Percentiles rank a stretch among this genome's conserved stretches.
These are phyloP conservation scores for Cladosporium halotolerans DNA, from an alignment of 2,329 filamentous ascomycete species.

Conservation along the genomic window DNA sequence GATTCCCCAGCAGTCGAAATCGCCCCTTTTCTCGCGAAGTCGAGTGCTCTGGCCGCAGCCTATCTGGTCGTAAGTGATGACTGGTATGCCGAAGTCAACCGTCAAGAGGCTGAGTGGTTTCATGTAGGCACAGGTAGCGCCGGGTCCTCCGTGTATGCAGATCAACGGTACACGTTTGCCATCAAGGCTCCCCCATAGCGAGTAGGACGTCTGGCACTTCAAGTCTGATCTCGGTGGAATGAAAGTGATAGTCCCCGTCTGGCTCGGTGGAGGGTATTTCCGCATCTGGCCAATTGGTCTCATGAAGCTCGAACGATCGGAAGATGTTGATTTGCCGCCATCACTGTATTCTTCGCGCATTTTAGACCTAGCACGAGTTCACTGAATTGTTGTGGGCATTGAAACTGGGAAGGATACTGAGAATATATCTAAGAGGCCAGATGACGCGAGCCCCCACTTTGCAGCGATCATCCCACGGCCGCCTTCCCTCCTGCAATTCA, in stretches of 20 bases:
- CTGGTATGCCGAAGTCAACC: constrained; percentile 33
- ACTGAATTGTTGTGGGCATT: too few species aligned
- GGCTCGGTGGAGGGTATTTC: too few species aligned
- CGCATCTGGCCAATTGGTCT: too few species aligned
- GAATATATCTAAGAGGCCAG: too few species aligned
- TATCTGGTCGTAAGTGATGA: constrained; percentile 51
- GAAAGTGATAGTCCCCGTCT: constrained; percentile 20
- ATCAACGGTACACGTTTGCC: constrained; percentile 28
- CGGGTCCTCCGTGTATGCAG: constrained; percentile 42
- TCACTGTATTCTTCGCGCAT: too few species aligned
- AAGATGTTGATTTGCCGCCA: too few species aligned
- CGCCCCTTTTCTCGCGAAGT: constrained; percentile 40
- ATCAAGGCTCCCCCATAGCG: constrained; percentile 33
- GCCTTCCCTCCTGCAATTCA: too few species aligned
- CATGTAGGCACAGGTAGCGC: constrained; percentile 35
- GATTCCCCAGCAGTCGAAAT: constrained; percentile 43
- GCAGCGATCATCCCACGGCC: too few species aligned
- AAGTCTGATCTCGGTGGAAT: constrained; percentile 22
- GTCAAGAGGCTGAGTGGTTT: constrained; percentile 33
- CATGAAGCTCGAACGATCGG: too few species aligned
- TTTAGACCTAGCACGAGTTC: too few species aligned
- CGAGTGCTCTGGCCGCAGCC: constrained; percentile 47
- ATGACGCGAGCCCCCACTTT: too few species aligned
- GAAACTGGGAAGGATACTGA: too few species aligned
- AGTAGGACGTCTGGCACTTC: constrained; percentile 36